Base-by-base conservation (phyloP, 1,139 yeast species). In the Spencermartinsiella ligniputridi region DNA sequence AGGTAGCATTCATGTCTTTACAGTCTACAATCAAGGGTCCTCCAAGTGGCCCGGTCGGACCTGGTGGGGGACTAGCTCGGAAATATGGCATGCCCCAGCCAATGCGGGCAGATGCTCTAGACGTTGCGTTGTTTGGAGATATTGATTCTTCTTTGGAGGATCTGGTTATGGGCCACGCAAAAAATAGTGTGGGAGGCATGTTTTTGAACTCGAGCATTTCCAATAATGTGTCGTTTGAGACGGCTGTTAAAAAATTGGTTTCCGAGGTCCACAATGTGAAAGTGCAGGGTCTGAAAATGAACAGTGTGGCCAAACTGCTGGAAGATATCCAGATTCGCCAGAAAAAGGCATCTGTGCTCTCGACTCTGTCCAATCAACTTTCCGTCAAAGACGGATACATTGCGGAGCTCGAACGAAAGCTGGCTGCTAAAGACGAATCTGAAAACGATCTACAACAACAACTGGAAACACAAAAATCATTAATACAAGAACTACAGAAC, bases 121-220 rank as follows among this genome's bases (percentile, higher is more conserved):
- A 84, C 58, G 80, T 79, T 18, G 84, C 94, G 1, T 73, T 88
- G 56, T 88, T 86, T 65, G 90, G 95, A 35, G 95, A 85, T 57
- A 76, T 83, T 22, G 75, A 76, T 53, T 76, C 83, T 6, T 66
- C 76, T 35, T 58, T 83, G 33, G 90, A 83, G 53, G 85, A 81
- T 47, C 68, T 73, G 39, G 67, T 83, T 8, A 62, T 81, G 45
- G 83, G 83, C 2, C 69, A 78, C 27, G 74, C 76, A 45, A 72
- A 78, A 18, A 75, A 73, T 50, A 70, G 76, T 4, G 70, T 78
- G 40, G 72, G 82, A 22, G 90, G 89, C 1, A 73, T 80, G 36
- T 81, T 78, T 59, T 76, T 76, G 53, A 81, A 79, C 58, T 76
- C 83, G 20, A 78, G 81, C 25, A 74, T 81, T 20, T 73, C 79